Evolutionary conservation across 2,329 filamentous ascomycete genomes (phyloP).

Genomic region (Clonostachys chloroleuca): DNA sequence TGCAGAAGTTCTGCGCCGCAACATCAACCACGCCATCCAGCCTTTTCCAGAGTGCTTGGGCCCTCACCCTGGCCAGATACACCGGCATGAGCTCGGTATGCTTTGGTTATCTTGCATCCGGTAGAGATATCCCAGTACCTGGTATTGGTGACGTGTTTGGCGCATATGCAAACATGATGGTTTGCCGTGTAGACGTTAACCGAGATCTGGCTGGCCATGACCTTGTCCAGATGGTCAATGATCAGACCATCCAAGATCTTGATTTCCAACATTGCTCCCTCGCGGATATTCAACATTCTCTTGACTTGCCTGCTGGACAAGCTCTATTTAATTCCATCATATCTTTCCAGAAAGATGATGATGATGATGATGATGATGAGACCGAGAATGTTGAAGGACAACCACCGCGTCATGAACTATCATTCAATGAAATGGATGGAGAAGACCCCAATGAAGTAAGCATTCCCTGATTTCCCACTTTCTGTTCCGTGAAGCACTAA

Average conservation of each 20-base stretch:
- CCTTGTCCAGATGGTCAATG: constrained; percentile 29
- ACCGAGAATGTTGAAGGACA: no score
- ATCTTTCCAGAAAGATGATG: constrained; percentile 11
- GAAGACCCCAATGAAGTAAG: no score
- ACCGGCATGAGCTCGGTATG: constrained; percentile 40
- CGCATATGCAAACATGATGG: constrained; percentile 52
- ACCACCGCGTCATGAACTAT: no score
- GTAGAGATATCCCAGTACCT: constrained; percentile 41
- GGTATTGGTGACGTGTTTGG: constrained; percentile 43
- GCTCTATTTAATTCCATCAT: constrained; percentile 13
- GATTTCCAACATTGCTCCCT: constrained; percentile 2
- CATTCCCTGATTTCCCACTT: no score
- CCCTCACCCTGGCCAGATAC: constrained; percentile 19
- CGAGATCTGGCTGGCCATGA: no score
- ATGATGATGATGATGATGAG: no score
- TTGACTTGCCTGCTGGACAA: constrained; percentile 9
- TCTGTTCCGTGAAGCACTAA: no score
- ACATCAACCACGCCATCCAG: no score
- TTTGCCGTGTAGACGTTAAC: constrained; percentile 36
- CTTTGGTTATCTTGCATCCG: constrained; percentile 49
- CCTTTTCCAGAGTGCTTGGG: constrained; percentile 14
- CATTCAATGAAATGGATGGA: no score
- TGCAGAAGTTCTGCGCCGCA: no score
- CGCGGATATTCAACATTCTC: constrained; percentile 10
- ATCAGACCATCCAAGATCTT: constrained; percentile 1